Percentiles rank a stretch among this genome's conserved stretches.
phyloP scores from a whole-genome alignment of 202 grass and related monocot species.

The Panicum hallii region DNA sequence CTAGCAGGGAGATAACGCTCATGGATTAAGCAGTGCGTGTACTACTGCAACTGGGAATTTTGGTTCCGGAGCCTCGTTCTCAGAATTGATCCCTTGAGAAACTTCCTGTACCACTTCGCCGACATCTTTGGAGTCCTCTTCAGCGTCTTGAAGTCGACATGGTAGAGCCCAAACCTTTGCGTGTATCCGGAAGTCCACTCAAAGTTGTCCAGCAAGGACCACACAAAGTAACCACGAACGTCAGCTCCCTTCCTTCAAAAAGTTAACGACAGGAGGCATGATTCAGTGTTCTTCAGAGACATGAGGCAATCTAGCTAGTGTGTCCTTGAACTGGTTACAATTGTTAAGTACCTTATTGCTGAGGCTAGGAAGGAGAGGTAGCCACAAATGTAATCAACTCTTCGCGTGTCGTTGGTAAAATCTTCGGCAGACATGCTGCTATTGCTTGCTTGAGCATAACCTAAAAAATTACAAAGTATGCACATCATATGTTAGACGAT shows the following conservation, averaged over 20 bases:
- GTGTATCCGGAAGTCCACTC: slow-evolving; percentile 59
- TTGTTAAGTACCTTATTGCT: slow-evolving; percentile 46
- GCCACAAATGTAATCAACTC: slow-evolving; percentile 50
- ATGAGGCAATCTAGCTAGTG: not conserved
- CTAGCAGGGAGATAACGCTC: not conserved
- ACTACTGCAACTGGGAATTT: not conserved
- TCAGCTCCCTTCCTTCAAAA: slow-evolving; percentile 68
- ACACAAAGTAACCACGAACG: slow-evolving; percentile 72
- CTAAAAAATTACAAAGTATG: not conserved
- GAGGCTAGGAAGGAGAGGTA: slow-evolving; percentile 53
- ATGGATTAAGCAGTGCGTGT: not conserved
- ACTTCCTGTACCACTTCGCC: slow-evolving; percentile 63
- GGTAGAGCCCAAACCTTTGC: slow-evolving; percentile 54
- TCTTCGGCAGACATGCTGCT: slow-evolving; percentile 12
- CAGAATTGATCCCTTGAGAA: slow-evolving; percentile 49
- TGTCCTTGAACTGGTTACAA: too few species aligned
- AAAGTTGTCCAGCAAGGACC: slow-evolving; percentile 65
- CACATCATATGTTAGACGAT: too few species aligned
- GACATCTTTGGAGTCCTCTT: slow-evolving; percentile 57
- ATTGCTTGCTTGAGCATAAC: not conserved
- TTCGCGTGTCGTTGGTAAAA: slow-evolving; percentile 49
- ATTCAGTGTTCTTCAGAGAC: not conserved
- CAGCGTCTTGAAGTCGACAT: slow-evolving; percentile 64
- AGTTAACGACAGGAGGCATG: not conserved
- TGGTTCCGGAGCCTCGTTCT: not conserved